Evolutionary conservation across 2,329 filamentous ascomycete genomes (phyloP).

Genomic region (Phialophora chinensis): DNA sequence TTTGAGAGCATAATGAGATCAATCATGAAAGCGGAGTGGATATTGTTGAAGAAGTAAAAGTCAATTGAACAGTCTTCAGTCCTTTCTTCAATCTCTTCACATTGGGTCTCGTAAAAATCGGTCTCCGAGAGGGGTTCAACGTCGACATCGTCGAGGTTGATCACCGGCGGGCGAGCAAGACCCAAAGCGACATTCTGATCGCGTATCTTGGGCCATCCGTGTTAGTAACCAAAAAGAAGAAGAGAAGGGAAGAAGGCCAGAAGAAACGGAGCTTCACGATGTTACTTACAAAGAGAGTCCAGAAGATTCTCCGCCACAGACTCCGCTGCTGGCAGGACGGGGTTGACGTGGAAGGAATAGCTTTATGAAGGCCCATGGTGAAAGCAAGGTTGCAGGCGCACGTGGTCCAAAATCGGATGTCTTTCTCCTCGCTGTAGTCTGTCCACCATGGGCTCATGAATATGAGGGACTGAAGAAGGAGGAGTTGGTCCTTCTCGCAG

Average conservation of each 20-base stretch:
- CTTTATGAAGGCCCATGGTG: slow-evolving; percentile 7
- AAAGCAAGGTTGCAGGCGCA: slow-evolving; percentile 6
- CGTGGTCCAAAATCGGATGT: slow-evolving; percentile 1
- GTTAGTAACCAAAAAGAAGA: neutral
- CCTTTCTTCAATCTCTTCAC: neutral
- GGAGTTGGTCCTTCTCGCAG: slow-evolving; percentile 9
- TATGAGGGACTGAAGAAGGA: neutral
- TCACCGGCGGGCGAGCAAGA: neutral
- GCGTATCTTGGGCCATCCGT: neutral
- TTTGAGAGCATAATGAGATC: neutral
- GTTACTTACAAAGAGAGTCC: neutral
- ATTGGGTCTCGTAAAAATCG: neutral
- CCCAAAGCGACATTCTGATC: neutral
- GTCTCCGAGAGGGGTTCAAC: neutral
- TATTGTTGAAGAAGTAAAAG: neutral
- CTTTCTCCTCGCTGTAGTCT: slow-evolving; percentile 10
- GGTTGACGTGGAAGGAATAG: neutral
- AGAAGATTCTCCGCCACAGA: neutral
- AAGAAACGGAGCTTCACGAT: neutral
- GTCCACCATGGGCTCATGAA: slow-evolving; percentile 7
- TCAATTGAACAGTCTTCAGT: neutral
- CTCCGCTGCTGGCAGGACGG: neutral
- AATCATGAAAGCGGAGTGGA: neutral
- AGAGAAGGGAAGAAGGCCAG: neutral
- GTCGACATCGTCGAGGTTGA: neutral